Evolutionary conservation across 2,329 filamentous ascomycete species (phyloP), one percentile per base, ranked within the genome.

Genomic region (Trichoderma pleuroti): DNA sequence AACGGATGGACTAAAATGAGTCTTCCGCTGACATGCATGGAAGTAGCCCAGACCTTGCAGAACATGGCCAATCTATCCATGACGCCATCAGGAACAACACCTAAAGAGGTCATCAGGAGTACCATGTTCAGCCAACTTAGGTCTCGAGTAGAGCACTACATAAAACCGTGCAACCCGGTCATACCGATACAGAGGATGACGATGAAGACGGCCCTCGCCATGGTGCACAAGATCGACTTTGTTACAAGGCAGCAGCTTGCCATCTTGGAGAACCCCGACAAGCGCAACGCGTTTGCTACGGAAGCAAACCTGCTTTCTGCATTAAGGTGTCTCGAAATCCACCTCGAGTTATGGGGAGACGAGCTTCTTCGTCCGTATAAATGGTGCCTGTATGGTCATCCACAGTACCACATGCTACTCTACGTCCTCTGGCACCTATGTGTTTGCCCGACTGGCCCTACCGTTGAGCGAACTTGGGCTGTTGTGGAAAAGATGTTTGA

Each of bases 1-100:
- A 74, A 77, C 3, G 85, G 85, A 18, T 89, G 87, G 77, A 90
- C 88, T 0, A 84, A 87, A 34, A 88, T 89, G 84, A 85, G 87
- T 0, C 84, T 88, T 70, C 82, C 81, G 12, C 76, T 90, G 3
- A 82, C 88, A n/a, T 82, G 83, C 6, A 86, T 85, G 72, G 84
- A 88, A 62, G 82, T 86, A 1, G 81, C 83, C 0, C 72, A 74
- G 18, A 74, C 73, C 1, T 76, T 76, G 70, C 74, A 74, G 12
- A 74, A 71, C 0, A 69, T 79, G 3, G 72, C 74, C 2, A 71
- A 77, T 2, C 70, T 78, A 49, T 74, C 72, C 1, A 73, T 70
- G 1, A 72, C 75, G 0, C 56, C 72, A 4, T 63, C 70, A 1
- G 71, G 36, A 2, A 36, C 70, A 0, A 71, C 71, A 0, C 67